These are phyloP conservation scores for Capsicum rhomboideum DNA, from an alignment of 257 asterid genomes.

Conservation along the genomic window DNA sequence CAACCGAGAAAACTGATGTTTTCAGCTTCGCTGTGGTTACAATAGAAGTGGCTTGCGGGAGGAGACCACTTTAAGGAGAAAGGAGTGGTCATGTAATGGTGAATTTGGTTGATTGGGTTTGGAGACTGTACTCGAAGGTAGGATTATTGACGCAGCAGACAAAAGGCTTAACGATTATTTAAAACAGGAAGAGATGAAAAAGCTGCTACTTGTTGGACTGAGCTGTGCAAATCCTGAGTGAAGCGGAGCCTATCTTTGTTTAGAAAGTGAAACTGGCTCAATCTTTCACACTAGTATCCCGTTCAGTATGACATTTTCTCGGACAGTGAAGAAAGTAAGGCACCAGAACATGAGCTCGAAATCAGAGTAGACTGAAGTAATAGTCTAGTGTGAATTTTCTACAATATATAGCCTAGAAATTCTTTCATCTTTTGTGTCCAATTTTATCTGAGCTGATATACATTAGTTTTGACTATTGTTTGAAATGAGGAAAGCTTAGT, in stretches of 20 bases:
- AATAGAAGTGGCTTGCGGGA: conserved; percentile 72
- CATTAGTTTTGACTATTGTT: not conserved
- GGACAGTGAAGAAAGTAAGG: conserved; percentile 31
- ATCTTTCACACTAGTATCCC: conserved; percentile 55
- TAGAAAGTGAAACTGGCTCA: conserved; percentile 54
- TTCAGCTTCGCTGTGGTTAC: conserved; percentile 81
- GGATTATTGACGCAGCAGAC: conserved; percentile 57
- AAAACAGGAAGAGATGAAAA: conserved; percentile 40
- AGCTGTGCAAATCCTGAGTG: conserved; percentile 86
- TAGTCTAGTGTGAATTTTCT: not conserved
- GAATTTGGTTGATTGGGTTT: conserved; percentile 32
- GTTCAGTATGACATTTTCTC: conserved; percentile 60
- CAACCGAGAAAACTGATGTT: conserved; percentile 82
- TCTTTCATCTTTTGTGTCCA: not conserved
- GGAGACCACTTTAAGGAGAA: conserved; percentile 75
- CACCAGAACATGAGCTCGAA: conserved; percentile 24
- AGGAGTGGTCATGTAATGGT: conserved; percentile 49
- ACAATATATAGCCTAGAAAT: too few species aligned
- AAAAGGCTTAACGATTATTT: conserved; percentile 43
- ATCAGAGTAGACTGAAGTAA: conserved; percentile 27
- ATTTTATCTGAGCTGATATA: not conserved
- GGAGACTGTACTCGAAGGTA: conserved; percentile 36
- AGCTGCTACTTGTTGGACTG: conserved; percentile 58
- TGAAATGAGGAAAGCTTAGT: not conserved
- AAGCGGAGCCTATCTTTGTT: conserved; percentile 51